A percentile compares a stretch with the other conserved stretches of the same genome.
These are phyloP conservation scores for Nepenthes mirabilis DNA, from an alignment of 148 eudicot species.

Conservation along the genomic window DNA sequence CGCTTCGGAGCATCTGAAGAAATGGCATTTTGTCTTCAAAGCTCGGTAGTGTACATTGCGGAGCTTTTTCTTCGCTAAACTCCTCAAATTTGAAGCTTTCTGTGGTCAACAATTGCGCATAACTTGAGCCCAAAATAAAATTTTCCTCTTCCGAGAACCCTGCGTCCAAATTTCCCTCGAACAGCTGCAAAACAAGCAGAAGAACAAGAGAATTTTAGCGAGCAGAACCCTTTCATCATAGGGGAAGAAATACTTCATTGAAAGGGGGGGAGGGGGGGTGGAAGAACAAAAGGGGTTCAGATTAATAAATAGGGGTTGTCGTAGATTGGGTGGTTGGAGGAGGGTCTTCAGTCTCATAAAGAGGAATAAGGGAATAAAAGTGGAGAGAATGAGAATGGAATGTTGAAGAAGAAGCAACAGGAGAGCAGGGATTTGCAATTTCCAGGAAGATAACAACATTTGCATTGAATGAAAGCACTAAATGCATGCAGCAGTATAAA, in stretches of 20 bases:
- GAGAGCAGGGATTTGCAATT: conserved; percentile 5
- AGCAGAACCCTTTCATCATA: neutral
- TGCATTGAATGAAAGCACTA: conserved; percentile 27
- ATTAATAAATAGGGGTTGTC: conserved; percentile 1
- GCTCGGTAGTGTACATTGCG: conserved; percentile 7
- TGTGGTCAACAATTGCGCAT: conserved; percentile 12
- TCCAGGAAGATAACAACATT: conserved; percentile 4
- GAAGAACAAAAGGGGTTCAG: neutral
- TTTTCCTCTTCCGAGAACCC: conserved; percentile 23
- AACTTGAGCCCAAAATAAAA: conserved; percentile 4
- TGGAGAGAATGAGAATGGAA: conserved; percentile 6
- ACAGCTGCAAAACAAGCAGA: conserved; percentile 12
- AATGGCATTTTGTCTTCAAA: conserved; percentile 37
- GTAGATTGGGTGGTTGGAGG: conserved; percentile 1
- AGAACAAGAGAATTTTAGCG: neutral
- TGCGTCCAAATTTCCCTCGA: conserved; percentile 20
- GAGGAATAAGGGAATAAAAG: conserved; percentile 4
- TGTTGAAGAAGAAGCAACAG: conserved; percentile 6
- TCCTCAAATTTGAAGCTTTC: conserved; percentile 18
- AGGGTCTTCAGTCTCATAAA: neutral
- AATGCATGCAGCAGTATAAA: conserved; percentile 1
- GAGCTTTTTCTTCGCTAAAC: conserved; percentile 8
- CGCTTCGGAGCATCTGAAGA: conserved; percentile 29
- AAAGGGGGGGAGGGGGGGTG: no score
- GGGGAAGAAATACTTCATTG: no score